Base-by-base conservation (phyloP, 768 basidiomycete species). In the Hygrocybe coccinea region DNA sequence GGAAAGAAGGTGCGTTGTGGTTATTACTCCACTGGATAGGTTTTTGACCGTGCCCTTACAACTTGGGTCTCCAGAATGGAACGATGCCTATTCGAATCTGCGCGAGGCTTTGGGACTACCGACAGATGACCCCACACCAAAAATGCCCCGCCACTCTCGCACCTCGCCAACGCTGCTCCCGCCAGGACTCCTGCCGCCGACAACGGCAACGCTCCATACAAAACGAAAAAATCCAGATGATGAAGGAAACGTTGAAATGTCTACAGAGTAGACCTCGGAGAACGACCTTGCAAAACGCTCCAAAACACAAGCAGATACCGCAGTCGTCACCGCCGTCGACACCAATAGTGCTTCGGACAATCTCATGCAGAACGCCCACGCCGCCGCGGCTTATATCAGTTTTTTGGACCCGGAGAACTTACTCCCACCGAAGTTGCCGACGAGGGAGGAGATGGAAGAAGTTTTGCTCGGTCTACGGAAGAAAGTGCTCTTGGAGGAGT, bases 401-500 rank as follows among this genome's bases (percentile, higher is more conserved):
- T 89, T 93, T 71, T 74, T 95, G n/a, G 74, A 83, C 17, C 73
- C 85, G 17, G 85, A 87, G 58, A 78, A 85, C 56, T 77, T 95
- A 8, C 65, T 89, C 51, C 83, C 86, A 10, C 92, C 93, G 0
- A 84, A 80, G 61, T 69, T 95, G 70, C 89, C 90, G 1, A 83
- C 81, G 1, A 76, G 80, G 54, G 80, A 82, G 45, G 89, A 95
- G 69, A 87, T 91, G 87, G 91, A 91, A 66, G 67, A 70, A 19
- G 80, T 89, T 9, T 67, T 97, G 52, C 76, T 97, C 55, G 80
- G 79, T 24, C 73, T 93, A 59, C 78, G 87, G 65, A 95, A 95
- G 73, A 80, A 85, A 71, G 86, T 86, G 19, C 69, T 95, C 43
- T 82, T 91, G 54, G 86, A 91, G 63, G 91, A 97, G 62, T 80